Conservation (phyloP, 2,329 filamentous ascomycete genomes). For the Ceratocystis destructans region DNA sequence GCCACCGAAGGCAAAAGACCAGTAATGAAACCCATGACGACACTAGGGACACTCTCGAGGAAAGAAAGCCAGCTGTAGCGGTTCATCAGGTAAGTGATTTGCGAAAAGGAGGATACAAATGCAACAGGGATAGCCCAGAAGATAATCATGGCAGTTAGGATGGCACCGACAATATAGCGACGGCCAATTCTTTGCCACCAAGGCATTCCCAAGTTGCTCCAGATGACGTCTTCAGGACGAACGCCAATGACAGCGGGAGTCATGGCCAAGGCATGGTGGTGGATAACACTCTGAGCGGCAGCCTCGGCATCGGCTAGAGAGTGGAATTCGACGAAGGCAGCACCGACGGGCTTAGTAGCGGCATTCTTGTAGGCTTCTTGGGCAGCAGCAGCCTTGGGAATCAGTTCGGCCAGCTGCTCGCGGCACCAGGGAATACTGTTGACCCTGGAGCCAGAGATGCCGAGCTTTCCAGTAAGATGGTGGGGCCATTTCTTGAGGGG, state of each 20-base stretch:
- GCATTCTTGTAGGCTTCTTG: conserved; percentile 54
- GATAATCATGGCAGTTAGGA: conserved; percentile 64
- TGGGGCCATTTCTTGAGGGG: conserved; percentile 53
- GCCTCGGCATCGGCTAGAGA: conserved; percentile 71
- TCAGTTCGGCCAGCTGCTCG: conserved; percentile 38
- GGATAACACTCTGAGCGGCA: conserved; percentile 73
- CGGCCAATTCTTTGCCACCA: conserved; percentile 78
- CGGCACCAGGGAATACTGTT: conserved; percentile 82
- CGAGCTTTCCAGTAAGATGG: conserved; percentile 50
- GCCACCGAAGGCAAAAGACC: conserved; percentile 70
- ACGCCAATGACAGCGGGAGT: conserved; percentile 73
- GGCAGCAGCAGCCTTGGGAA: conserved; percentile 50
- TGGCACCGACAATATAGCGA: conserved; percentile 51
- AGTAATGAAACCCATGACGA: conserved; percentile 70
- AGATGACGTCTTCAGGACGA: conserved; percentile 70
- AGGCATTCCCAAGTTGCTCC: conserved; percentile 67
- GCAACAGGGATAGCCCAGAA: conserved; percentile 74
- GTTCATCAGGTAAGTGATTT: conserved; percentile 55
- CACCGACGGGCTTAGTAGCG: conserved; percentile 51
- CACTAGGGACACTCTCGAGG: conserved; percentile 53
- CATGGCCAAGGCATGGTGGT: conserved; percentile 80
- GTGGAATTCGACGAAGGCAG: conserved; percentile 84
- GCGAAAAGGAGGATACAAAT: conserved; percentile 72
- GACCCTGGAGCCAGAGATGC: conserved; percentile 51
- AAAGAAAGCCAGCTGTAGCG: conserved; percentile 59